Evolutionary conservation across 73 alveolate species (phyloP), one percentile per base, ranked within the genome.

Genomic region (Halteria grandinella): DNA sequence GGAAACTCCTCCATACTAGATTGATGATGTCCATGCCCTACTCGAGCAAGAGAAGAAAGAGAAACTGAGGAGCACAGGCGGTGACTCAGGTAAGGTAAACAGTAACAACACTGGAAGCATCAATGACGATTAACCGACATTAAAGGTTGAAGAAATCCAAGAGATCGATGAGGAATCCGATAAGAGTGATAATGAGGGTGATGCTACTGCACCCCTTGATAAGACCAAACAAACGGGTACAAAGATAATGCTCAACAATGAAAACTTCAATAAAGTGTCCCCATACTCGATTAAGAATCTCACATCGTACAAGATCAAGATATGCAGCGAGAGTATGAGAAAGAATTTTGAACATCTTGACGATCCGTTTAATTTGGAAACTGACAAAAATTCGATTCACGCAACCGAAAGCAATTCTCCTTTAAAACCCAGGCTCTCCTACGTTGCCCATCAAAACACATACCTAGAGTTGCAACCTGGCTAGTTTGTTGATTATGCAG

Each of bases 1-100:
- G 78, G 62, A 39, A 18, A 62, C 78, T 4, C 78, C 78, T 7
- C 60, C 78, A 2, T 62, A 39, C 27, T 62, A 62, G 41, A 25
- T 29, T 39, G 78, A 62, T 20, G 78, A 62, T 11, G 50, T 11
- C 18, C 10, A 39, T 39, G 18, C 50, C 50, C 50, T 11, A 39
- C 10, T 39, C 17, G 50, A 39, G 50, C 17, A 39, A 39, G 15
- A 39, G 50, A 39, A 39, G 50, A 39, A 11, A 39, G 15, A 39
- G 10, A 11, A 11, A 31, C 14, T 18, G 51, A 31, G 36, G 23
- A 57, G 14, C 10, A 62, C 7, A 11, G 11, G 6, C 32, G 45
- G 2, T 39, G 50, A 11, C 50, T 39, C 50, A 39, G 27, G 41
- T 41, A 41, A 18, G 20, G 10, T 11, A 39, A 14, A 39, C 10